A percentile compares a stretch with the other conserved stretches of the same genome.
Evolutionary conservation across 306 rosid genomes (phyloP).

Genomic region (Inga leiocalycina): DNA sequence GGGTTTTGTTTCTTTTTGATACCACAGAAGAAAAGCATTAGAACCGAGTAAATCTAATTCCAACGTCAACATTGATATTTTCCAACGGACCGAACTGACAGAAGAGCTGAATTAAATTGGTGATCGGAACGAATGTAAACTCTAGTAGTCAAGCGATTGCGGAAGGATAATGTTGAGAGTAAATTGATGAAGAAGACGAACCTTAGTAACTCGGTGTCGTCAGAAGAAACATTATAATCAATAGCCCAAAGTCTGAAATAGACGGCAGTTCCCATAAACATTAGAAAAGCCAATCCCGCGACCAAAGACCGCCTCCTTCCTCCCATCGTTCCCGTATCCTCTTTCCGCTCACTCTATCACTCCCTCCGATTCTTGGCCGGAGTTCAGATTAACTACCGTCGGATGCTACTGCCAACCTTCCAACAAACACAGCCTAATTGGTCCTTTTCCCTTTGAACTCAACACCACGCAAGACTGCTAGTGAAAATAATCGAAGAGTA

Average conservation of each 20-base stretch:
- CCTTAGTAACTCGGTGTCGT: slow-evolving; percentile 62
- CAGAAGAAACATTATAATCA: slow-evolving; percentile 53
- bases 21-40: background rate
- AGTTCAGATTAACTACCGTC: too few relatives aligned
- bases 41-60: background rate
- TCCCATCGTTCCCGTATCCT: background rate
- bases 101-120: background rate
- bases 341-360: background rate
- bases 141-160: background rate
- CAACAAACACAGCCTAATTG: background rate
- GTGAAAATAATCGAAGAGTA: background rate
- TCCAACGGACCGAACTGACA: background rate
- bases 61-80: background rate
- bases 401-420: background rate
- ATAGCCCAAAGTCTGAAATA: slow-evolving; percentile 61
- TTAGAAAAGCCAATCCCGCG: slow-evolving; percentile 36
- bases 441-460: background rate
- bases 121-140: background rate
- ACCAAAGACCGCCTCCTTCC: slow-evolving; percentile 2
- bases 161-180: background rate
- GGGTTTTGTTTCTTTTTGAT: background rate
- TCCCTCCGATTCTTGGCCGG: background rate
- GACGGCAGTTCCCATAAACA: slow-evolving; percentile 56
- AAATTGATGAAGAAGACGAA: slow-evolving; percentile 8
- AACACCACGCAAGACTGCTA: background rate